phyloP scores from a whole-genome alignment of 331 rosid genomes.

The Malus hybrid region DNA sequence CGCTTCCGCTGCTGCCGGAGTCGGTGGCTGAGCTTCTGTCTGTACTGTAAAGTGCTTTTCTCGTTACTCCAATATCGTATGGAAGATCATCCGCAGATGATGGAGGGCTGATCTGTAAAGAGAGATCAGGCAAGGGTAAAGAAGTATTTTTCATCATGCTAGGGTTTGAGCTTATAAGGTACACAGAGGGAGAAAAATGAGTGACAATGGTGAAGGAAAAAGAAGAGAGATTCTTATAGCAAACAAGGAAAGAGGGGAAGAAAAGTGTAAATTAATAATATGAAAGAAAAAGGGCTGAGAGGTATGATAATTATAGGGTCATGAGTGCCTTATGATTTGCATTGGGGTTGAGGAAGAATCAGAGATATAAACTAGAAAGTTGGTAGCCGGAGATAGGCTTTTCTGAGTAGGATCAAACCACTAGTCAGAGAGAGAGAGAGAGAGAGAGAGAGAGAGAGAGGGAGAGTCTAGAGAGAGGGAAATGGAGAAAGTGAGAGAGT shows the following conservation, averaged over 20 bases:
- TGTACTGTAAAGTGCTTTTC: constrained; percentile 14
- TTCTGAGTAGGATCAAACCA: constrained; percentile 30
- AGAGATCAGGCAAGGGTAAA: constrained; percentile 50
- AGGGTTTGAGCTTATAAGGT: constrained; percentile 9
- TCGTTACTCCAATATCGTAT: constrained; percentile 7
- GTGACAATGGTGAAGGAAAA: constrained; percentile 5
- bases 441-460: constrained; percentile 7
- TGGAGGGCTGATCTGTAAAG: constrained; percentile 75
- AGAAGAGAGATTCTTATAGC: not conserved
- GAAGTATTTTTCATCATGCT: constrained; percentile 25
- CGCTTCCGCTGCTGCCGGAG: constrained; percentile 75
- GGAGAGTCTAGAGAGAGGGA: constrained; percentile 8
- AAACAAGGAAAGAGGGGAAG: not conserved
- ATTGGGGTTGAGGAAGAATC: constrained; percentile 24
- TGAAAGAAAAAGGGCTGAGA: not conserved
- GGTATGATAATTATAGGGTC: constrained; percentile 37
- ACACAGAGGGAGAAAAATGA: constrained; percentile 1
- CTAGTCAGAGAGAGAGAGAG: constrained; percentile 2
- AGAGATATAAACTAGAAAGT: not conserved
- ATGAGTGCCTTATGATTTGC: constrained; percentile 85
- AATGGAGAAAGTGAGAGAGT: constrained; percentile 22
- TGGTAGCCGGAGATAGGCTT: constrained; percentile 27
- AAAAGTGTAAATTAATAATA: not conserved
- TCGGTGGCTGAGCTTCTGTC: constrained; percentile 54
- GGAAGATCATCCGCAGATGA: constrained; percentile 8